Conservation (phyloP, 2,329 filamentous ascomycete species). For the Periconia macrospinosa region DNA sequence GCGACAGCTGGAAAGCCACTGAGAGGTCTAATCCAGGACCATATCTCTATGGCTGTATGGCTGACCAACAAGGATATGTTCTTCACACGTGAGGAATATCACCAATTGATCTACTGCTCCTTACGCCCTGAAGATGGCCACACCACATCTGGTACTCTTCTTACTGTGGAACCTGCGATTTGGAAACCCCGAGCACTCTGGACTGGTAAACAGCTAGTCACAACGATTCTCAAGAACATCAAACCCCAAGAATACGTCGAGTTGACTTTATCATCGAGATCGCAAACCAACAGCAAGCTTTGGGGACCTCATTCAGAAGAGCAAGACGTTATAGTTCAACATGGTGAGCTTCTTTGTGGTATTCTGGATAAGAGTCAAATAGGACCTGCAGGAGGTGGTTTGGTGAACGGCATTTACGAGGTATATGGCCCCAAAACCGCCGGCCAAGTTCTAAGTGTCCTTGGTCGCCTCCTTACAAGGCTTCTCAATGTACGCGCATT, state of each 20-base stretch:
- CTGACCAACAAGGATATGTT: slow-evolving; percentile 91
- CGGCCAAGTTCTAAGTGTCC: slow-evolving; percentile 82
- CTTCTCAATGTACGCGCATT: slow-evolving; percentile 93
- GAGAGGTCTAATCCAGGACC: slow-evolving; percentile 95
- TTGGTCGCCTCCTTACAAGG: slow-evolving; percentile 86
- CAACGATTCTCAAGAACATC: slow-evolving; percentile 90
- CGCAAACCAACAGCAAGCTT: slow-evolving; percentile 73
- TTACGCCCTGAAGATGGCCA: slow-evolving; percentile 88
- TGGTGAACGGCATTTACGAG: slow-evolving; percentile 92
- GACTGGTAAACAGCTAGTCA: slow-evolving; percentile 97
- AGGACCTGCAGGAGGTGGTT: slow-evolving; percentile 80
- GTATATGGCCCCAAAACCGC: slow-evolving; percentile 86
- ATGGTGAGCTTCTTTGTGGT: slow-evolving; percentile 85
- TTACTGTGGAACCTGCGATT: slow-evolving; percentile 78
- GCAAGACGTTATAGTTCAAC: slow-evolving; percentile 76
- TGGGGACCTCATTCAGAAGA: slow-evolving; percentile 81
- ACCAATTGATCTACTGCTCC: slow-evolving; percentile 89
- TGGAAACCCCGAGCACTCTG: slow-evolving; percentile 80
- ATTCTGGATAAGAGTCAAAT: slow-evolving; percentile 97
- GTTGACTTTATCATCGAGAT: slow-evolving; percentile 77
- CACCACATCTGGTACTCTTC: slow-evolving; percentile 78
- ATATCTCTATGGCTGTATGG: slow-evolving; percentile 90
- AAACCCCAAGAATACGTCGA: slow-evolving; percentile 74
- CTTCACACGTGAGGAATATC: slow-evolving; percentile 84
- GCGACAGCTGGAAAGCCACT: slow-evolving; percentile 91